phyloP scores from a whole-genome alignment of 2,329 filamentous ascomycete species.

The Clonostachys rhizophaga region DNA sequence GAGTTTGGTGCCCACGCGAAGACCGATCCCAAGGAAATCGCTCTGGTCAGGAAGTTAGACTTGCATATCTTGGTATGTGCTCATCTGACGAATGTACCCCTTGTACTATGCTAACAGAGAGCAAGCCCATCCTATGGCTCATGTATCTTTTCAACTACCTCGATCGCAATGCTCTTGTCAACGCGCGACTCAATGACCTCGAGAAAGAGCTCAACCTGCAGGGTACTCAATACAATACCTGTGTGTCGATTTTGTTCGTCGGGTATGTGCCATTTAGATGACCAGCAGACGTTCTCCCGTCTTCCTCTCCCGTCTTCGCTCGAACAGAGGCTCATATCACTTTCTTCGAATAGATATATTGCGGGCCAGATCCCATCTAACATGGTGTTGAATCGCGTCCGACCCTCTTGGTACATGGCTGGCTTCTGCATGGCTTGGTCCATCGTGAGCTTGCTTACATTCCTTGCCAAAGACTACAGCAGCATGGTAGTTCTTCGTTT shows the following conservation, averaged over 20 bases:
- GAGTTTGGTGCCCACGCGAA: constrained; percentile 18
- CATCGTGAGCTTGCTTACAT: constrained; percentile 4
- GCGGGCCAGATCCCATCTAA: constrained; percentile 36
- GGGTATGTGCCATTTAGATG: constrained; percentile 2
- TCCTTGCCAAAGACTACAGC: background rate
- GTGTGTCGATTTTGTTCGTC: constrained; percentile 15
- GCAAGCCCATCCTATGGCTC: constrained; percentile 12
- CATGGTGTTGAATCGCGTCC: constrained; percentile 8
- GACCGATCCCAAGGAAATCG: constrained; percentile 12
- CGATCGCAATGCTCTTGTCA: constrained; percentile 14
- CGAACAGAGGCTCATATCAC: too few relatives aligned
- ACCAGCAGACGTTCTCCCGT: background rate
- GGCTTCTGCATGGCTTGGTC: constrained; percentile 5
- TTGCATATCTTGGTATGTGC: constrained; percentile 12
- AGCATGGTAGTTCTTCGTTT: constrained; percentile 7
- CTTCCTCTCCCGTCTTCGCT: too few relatives aligned
- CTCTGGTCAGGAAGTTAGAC: constrained; percentile 13
- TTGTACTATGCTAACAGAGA: background rate
- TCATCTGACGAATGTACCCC: background rate
- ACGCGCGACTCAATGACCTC: constrained; percentile 10
- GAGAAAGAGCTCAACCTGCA: constrained; percentile 14
- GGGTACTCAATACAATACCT: constrained; percentile 13
- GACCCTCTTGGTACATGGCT: constrained; percentile 24
- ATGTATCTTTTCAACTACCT: constrained; percentile 16
- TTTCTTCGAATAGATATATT: constrained; percentile 6